Conservation (phyloP, 1,284 basidiomycete genomes). For the Microbotryum saponariae region DNA sequence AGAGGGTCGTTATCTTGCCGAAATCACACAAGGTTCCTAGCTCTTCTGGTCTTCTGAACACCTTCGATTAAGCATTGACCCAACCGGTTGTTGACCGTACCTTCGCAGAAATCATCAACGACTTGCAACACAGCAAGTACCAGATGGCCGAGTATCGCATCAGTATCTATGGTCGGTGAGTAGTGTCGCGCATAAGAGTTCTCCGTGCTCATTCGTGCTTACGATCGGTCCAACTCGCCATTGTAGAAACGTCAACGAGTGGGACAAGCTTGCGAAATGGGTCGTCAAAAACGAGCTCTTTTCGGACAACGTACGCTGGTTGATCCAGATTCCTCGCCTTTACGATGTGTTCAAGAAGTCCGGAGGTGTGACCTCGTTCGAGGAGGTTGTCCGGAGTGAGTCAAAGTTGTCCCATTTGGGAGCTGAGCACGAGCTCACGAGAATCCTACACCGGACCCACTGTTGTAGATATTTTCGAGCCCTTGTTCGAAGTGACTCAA, state of each 20-base stretch:
- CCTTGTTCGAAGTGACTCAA: constrained; percentile 92
- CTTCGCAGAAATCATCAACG: constrained; percentile 77
- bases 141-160: constrained; percentile 86
- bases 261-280: constrained; percentile 99
- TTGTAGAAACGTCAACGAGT: constrained; percentile 58
- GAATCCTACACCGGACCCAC: background rate
- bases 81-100: constrained; percentile 5
- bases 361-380: constrained; percentile 76
- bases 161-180: constrained; percentile 77
- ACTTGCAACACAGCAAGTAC: constrained; percentile 97
- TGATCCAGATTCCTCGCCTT: constrained; percentile 89
- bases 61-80: background rate
- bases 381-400: constrained; percentile 82
- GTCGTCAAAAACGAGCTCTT: constrained; percentile 86
- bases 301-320: constrained; percentile 96
- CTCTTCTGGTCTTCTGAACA: background rate
- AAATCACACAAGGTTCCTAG: constrained; percentile 72
- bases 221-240: background rate
- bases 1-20: constrained; percentile 85
- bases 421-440: background rate
- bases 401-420: constrained; percentile 20
- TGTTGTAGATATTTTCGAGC: constrained; percentile 75
- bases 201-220: background rate
- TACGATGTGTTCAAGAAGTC: constrained; percentile 95
- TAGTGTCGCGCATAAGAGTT: background rate